Conservation (phyloP, 2,329 filamentous ascomycete genomes). For the Paracoccidioides lutzii region DNA sequence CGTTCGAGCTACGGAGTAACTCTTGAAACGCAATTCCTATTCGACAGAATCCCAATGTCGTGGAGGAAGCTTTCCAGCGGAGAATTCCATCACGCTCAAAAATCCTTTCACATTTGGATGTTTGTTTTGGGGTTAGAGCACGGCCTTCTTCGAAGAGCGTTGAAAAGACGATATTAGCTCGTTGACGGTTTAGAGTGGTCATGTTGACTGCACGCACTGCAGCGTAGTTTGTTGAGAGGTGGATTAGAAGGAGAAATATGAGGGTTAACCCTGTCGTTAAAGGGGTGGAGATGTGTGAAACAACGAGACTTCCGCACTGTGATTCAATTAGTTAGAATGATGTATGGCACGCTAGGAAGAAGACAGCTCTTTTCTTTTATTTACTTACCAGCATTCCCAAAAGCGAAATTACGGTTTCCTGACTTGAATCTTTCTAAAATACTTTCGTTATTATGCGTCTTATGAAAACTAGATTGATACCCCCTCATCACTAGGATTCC, state of each 20-base stretch:
- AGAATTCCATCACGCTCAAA: constrained; percentile 55
- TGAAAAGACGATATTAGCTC: constrained; percentile 65
- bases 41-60: constrained; percentile 40
- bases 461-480: neutral
- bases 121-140: constrained; percentile 48
- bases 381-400: constrained; percentile 61
- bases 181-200: constrained; percentile 71
- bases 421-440: constrained; percentile 67
- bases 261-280: constrained; percentile 62
- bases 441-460: constrained; percentile 5
- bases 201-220: constrained; percentile 77
- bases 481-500: neutral
- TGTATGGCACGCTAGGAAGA: neutral
- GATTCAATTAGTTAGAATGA: neutral
- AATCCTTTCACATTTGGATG: constrained; percentile 46
- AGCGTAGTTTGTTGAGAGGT: constrained; percentile 73
- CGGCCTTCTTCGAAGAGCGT: constrained; percentile 34
- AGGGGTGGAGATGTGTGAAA: constrained; percentile 59
- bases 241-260: constrained; percentile 57
- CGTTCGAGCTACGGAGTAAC: constrained; percentile 14
- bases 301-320: constrained; percentile 61
- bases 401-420: constrained; percentile 85
- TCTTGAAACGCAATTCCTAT: constrained; percentile 39
- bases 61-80: constrained; percentile 33
- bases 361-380: neutral